phyloP scores from a whole-genome alignment of 352 stramenopile genomes.

The Pseudoperonospora humuli region DNA sequence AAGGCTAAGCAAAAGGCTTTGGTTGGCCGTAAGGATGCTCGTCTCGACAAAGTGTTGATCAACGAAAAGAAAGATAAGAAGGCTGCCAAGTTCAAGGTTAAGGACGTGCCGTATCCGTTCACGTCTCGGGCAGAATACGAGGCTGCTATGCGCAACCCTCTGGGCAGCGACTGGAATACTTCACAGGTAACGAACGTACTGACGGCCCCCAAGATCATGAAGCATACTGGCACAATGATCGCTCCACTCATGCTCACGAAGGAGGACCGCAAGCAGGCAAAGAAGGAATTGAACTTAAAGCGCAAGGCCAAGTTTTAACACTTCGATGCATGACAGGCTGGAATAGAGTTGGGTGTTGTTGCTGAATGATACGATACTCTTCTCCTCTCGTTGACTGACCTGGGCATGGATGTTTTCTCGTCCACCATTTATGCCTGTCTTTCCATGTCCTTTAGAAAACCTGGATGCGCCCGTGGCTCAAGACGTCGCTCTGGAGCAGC shows the following conservation, averaged over 20 bases:
- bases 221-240: conserved; percentile 90
- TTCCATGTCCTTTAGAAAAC: no score
- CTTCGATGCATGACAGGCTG: conserved; percentile 4
- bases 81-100: conserved; percentile 68
- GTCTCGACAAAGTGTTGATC: conserved; percentile 66
- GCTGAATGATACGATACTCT: no score
- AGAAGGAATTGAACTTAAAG: conserved; percentile 69
- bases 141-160: conserved; percentile 90
- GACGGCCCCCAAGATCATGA: conserved; percentile 92
- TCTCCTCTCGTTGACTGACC: no score
- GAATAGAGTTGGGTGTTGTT: conserved; percentile 30
- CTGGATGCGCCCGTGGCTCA: no score
- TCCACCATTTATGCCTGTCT: no score
- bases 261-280: conserved; percentile 76
- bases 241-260: conserved; percentile 87
- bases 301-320: conserved; percentile 77
- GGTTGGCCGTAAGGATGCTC: conserved; percentile 59
- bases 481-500: no score
- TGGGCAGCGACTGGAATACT: conserved; percentile 94
- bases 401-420: no score
- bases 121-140: conserved; percentile 96
- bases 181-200: conserved; percentile 84
- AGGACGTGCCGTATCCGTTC: conserved; percentile 96
- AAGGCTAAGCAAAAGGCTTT: conserved; percentile 71
- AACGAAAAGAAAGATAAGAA: conserved; percentile 89